A percentile compares a stretch with the other conserved stretches of the same genome.
These are phyloP conservation scores for Cochlearia excelsa DNA, from an alignment of 345 rosid species.

Conservation along the genomic window DNA sequence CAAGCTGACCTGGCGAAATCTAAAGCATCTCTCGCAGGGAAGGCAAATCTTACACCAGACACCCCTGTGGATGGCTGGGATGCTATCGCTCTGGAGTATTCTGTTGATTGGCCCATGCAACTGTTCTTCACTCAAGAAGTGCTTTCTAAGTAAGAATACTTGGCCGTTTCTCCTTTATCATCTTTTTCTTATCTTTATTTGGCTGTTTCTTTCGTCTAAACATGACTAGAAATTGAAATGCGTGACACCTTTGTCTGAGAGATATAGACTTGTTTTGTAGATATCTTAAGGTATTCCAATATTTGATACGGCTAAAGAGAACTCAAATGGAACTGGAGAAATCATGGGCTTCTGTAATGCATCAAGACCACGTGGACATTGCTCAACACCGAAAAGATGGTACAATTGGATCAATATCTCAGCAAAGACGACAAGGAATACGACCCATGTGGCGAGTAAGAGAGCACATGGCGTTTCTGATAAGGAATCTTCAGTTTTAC, in stretches of 20 bases:
- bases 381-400: constrained; percentile 60
- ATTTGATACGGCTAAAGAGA: constrained; percentile 81
- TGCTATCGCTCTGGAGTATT: constrained; percentile 85
- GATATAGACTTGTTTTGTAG: constrained; percentile 43
- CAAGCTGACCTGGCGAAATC: constrained; percentile 57
- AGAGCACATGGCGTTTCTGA: constrained; percentile 97
- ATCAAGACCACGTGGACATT: constrained; percentile 85
- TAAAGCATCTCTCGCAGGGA: constrained; percentile 47
- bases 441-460: constrained; percentile 95
- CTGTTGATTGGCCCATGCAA: constrained; percentile 95
- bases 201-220: constrained; percentile 15
- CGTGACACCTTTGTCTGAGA: constrained; percentile 18
- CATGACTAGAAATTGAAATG: constrained; percentile 7
- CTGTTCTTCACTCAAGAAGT: constrained; percentile 93
- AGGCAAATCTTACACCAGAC: constrained; percentile 48
- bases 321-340: constrained; percentile 98
- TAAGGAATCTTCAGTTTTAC: constrained; percentile 93
- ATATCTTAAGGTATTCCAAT: constrained; percentile 82
- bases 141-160: constrained; percentile 70
- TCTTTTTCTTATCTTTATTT: constrained; percentile 11
- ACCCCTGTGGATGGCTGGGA: constrained; percentile 85
- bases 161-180: constrained; percentile 8
- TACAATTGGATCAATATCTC: constrained; percentile 51
- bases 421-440: constrained; percentile 68
- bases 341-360: constrained; percentile 98